Conservation (phyloP, 2,329 filamentous ascomycete species). For the Orbilia ellipsospora region DNA sequence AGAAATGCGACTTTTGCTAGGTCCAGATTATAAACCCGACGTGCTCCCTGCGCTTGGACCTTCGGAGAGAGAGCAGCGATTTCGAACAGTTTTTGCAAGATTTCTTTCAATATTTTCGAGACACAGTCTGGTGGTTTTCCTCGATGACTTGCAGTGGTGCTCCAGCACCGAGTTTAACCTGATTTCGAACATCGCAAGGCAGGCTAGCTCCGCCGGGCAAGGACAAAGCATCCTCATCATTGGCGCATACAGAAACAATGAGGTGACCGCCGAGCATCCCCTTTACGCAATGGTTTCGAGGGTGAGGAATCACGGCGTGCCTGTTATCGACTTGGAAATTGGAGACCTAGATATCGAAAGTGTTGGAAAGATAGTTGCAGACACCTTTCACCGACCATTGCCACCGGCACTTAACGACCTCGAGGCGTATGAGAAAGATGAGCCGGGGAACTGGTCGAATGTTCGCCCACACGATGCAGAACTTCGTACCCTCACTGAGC, state of each 20-base stretch:
- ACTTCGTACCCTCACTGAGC: slow-evolving; percentile 58
- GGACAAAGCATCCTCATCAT: slow-evolving; percentile 58
- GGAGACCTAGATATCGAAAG: slow-evolving; percentile 58
- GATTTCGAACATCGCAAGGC: slow-evolving; percentile 58
- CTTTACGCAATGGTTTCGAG: slow-evolving; percentile 57
- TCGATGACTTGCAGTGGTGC: slow-evolving; percentile 60
- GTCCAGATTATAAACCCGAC: slow-evolving; percentile 58
- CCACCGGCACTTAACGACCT: slow-evolving; percentile 34
- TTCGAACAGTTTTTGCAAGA: slow-evolving; percentile 56
- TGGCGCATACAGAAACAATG: slow-evolving; percentile 59
- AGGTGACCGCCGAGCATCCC: slow-evolving; percentile 58
- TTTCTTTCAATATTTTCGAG: slow-evolving; percentile 57
- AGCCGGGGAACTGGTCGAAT: background rate
- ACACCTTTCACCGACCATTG: slow-evolving; percentile 57
- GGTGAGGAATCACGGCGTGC: slow-evolving; percentile 56
- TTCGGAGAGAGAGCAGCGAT: slow-evolving; percentile 58
- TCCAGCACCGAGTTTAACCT: slow-evolving; percentile 58
- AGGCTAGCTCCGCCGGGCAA: slow-evolving; percentile 57
- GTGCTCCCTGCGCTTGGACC: slow-evolving; percentile 57
- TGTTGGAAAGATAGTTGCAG: slow-evolving; percentile 59
- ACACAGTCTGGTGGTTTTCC: slow-evolving; percentile 58
- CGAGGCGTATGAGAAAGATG: slow-evolving; percentile 33
- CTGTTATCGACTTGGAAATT: slow-evolving; percentile 56
- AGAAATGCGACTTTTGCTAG: slow-evolving; percentile 58
- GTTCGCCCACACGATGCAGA: slow-evolving; percentile 57